Conservation (phyloP, 2,329 filamentous ascomycete species). For the Ophiostoma sp. region DNA sequence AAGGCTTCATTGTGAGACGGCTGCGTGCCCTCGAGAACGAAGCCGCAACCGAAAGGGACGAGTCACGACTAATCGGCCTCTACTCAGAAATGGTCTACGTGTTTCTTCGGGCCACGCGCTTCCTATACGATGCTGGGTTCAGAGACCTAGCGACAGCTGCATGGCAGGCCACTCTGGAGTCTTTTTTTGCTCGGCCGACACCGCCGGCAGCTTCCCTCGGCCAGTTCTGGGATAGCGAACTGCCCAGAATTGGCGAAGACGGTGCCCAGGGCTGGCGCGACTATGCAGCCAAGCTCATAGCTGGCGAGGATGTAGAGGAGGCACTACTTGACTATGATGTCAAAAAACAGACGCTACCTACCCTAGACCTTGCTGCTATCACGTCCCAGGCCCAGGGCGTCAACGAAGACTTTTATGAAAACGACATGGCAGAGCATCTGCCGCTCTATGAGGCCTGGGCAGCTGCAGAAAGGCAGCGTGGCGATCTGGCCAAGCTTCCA, state of each 20-base stretch:
- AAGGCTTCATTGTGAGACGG: slow-evolving; percentile 54
- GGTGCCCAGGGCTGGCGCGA: slow-evolving; percentile 64
- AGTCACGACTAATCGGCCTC: slow-evolving; percentile 21
- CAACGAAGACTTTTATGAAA: neutral
- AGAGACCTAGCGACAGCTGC: slow-evolving; percentile 67
- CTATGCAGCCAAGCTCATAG: slow-evolving; percentile 36
- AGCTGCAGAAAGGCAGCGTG: slow-evolving; percentile 47
- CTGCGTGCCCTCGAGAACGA: slow-evolving; percentile 37
- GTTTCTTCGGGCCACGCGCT: slow-evolving; percentile 66
- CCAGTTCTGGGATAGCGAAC: slow-evolving; percentile 84
- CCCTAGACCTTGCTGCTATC: slow-evolving; percentile 13
- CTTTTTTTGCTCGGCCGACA: slow-evolving; percentile 56
- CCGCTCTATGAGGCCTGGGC: slow-evolving; percentile 47
- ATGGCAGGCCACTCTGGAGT: slow-evolving; percentile 79
- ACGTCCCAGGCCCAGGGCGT: slow-evolving; percentile 22
- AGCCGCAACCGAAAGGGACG: slow-evolving; percentile 16
- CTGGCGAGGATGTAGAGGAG: slow-evolving; percentile 27
- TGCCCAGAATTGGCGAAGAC: slow-evolving; percentile 68
- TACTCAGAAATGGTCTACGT: slow-evolving; percentile 56
- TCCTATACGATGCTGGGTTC: slow-evolving; percentile 72
- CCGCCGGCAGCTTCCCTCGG: slow-evolving; percentile 17
- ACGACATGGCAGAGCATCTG: slow-evolving; percentile 22
- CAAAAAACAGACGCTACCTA: slow-evolving; percentile 18
- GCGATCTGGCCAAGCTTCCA: slow-evolving; percentile 51
- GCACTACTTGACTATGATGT: slow-evolving; percentile 11